These are phyloP conservation scores for Fusarium foetens DNA, from an alignment of 2,329 filamentous ascomycete genomes.

Conservation along the genomic window DNA sequence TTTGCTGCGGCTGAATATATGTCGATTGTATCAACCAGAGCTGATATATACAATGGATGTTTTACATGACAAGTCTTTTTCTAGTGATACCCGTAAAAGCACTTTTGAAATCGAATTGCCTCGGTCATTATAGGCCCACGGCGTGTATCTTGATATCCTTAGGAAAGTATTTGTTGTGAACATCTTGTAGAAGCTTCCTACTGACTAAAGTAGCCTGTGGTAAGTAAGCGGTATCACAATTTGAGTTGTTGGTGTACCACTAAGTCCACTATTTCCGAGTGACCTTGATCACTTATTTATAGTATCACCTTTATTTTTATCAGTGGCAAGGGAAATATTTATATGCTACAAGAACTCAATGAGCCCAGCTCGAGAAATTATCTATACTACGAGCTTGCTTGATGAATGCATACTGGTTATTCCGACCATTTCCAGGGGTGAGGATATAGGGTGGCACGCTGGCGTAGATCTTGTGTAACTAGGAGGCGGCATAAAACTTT, in stretches of 20 bases:
- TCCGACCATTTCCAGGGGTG: neutral
- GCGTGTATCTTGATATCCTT: neutral
- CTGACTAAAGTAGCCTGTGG: neutral
- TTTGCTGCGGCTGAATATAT: constrained; percentile 55
- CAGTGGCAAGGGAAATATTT: neutral
- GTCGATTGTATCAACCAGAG: neutral
- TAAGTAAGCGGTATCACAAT: neutral
- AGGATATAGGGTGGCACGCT: neutral
- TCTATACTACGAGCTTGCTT: neutral
- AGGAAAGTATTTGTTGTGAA: neutral
- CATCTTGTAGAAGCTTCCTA: neutral
- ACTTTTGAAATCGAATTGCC: neutral
- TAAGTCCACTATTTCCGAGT: neutral
- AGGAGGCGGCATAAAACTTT: neutral
- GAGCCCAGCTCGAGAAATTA: neutral
- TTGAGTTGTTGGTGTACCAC: neutral
- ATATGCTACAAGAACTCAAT: neutral
- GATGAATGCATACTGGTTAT: neutral
- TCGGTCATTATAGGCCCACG: neutral
- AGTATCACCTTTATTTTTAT: neutral
- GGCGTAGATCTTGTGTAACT: neutral
- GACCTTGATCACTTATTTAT: neutral
- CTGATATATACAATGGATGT: neutral
- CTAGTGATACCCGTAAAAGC: constrained; percentile 28
- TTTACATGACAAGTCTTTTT: constrained; percentile 15